Conservation (phyloP, 331 rosid genomes). For the Dryas integrifolia region DNA sequence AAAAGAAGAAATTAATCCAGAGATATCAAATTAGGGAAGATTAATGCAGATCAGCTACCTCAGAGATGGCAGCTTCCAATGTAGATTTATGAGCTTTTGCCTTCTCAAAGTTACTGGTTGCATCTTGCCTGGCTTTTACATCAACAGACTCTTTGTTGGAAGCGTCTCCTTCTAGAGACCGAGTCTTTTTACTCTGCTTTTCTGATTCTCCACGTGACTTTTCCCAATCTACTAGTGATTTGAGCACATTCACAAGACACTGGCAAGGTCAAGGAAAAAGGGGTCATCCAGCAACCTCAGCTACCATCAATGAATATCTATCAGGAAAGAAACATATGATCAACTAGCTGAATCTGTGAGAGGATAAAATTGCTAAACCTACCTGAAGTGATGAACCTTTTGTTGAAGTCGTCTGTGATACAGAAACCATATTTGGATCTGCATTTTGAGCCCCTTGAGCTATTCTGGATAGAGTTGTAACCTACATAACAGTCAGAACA, state of each 20-base stretch:
- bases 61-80: constrained; percentile 85
- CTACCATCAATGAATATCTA: constrained; percentile 15
- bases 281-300: constrained; percentile 29
- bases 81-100: constrained; percentile 97
- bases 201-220: constrained; percentile 57
- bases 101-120: constrained; percentile 76
- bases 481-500: constrained; percentile 52
- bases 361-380: constrained; percentile 34
- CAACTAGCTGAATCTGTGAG: constrained; percentile 25
- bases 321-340: constrained; percentile 13
- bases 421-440: constrained; percentile 73
- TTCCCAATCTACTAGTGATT: constrained; percentile 97
- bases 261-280: constrained; percentile 40
- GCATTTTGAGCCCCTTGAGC: constrained; percentile 79
- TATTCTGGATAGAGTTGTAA: constrained; percentile 80
- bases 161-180: constrained; percentile 48
- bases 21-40: not conserved
- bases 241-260: constrained; percentile 96
- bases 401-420: constrained; percentile 67
- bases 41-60: constrained; percentile 43
- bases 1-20: constrained; percentile 14
- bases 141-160: constrained; percentile 64
- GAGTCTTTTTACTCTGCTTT: constrained; percentile 43
- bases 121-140: constrained; percentile 61
- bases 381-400: constrained; percentile 98